Evolutionary conservation across 2,329 filamentous ascomycete genomes (phyloP).

Genomic region (Cordyceps javanica): DNA sequence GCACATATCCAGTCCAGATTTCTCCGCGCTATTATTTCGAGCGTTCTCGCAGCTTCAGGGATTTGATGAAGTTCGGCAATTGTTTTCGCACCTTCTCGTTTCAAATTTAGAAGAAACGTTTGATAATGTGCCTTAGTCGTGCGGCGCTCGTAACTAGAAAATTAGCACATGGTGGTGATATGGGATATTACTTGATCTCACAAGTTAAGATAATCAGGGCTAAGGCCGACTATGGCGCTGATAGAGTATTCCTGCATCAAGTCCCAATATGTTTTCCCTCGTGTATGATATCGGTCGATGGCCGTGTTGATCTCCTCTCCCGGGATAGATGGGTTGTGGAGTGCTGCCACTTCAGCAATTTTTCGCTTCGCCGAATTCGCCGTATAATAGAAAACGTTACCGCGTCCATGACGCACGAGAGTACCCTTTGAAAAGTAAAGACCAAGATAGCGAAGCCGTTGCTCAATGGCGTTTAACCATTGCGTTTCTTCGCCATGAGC

Average conservation of each 20-base stretch:
- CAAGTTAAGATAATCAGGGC: neutral
- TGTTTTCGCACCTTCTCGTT: neutral
- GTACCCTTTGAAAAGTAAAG: neutral
- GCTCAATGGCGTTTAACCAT: neutral
- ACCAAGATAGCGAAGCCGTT: neutral
- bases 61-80: neutral
- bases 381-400: neutral
- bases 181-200: neutral
- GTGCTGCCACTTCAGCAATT: neutral
- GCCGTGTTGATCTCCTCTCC: neutral
- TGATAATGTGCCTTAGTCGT: neutral
- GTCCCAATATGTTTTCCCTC: neutral
- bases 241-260: neutral
- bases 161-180: neutral
- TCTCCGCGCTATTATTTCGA: neutral
- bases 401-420: neutral
- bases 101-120: neutral
- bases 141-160: neutral
- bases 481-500: neutral
- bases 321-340: neutral
- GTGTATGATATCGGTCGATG: neutral
- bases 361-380: neutral
- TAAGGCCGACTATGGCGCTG: neutral
- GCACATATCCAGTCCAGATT: neutral
- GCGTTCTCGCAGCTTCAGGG: neutral